Evolutionary conservation across 441 rosid genomes (phyloP).

Genomic region (Geranium incanum): DNA sequence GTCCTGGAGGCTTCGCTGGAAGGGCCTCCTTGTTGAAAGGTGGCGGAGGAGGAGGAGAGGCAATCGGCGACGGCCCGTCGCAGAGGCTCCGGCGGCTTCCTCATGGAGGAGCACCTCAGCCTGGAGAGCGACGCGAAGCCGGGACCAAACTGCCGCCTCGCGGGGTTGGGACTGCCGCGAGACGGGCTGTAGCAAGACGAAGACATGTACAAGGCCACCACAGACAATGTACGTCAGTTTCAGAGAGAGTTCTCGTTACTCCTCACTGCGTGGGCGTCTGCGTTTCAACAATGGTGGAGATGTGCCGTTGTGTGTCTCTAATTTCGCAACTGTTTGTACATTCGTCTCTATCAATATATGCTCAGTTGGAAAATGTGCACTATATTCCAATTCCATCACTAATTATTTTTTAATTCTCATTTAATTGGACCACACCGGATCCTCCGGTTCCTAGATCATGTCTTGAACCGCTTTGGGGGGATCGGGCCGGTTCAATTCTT

Average conservation of each 20-base stretch:
- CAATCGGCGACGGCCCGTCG: constrained; percentile 92
- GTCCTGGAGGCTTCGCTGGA: constrained; percentile 79
- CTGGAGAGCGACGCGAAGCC: constrained; percentile 43
- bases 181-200: constrained; percentile 48
- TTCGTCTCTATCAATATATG: not conserved
- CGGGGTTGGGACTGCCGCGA: constrained; percentile 49
- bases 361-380: no score
- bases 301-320: not conserved
- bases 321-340: not conserved
- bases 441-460: no score
- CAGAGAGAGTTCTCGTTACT: no score
- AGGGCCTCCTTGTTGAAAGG: constrained; percentile 55
- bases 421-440: no score
- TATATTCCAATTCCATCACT: no score
- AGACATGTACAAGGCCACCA: constrained; percentile 27
- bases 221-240: no score
- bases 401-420: no score
- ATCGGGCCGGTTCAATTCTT: no score
- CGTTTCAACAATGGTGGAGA: not conserved
- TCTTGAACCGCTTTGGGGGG: no score
- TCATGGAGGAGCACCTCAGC: constrained; percentile 70
- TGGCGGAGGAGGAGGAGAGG: constrained; percentile 62
- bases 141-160: constrained; percentile 39
- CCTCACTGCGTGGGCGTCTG: no score
- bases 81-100: constrained; percentile 96